These are phyloP conservation scores for Plasmopara halstedii DNA, from an alignment of 352 stramenopile genomes.

Conservation along the genomic window DNA sequence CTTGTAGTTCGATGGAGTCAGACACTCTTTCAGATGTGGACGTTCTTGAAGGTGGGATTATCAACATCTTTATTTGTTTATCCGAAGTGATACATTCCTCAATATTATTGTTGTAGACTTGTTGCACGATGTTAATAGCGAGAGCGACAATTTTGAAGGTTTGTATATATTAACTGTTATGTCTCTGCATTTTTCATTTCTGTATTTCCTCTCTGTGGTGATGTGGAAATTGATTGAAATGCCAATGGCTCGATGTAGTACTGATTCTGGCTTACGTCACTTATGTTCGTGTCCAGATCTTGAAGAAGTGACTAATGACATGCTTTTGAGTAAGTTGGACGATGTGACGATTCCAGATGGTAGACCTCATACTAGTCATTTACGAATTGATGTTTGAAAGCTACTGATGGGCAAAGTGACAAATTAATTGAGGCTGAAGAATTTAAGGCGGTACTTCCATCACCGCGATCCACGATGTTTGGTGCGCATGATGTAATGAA, in stretches of 20 bases:
- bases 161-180: neutral
- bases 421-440: slow-evolving; percentile 16
- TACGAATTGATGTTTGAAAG: neutral
- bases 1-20: slow-evolving; percentile 8
- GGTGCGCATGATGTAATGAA: slow-evolving; percentile 2
- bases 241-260: slow-evolving; percentile 2
- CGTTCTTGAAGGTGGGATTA: slow-evolving; percentile 24
- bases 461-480: neutral
- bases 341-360: slow-evolving; percentile 23
- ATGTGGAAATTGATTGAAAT: slow-evolving; percentile 9
- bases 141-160: slow-evolving; percentile 22
- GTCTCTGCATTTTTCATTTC: no score
- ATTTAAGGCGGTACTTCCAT: slow-evolving; percentile 6
- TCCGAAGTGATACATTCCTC: slow-evolving; percentile 5
- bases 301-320: slow-evolving; percentile 18
- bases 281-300: neutral
- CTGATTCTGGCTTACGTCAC: neutral
- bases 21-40: slow-evolving; percentile 16
- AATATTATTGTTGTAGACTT: slow-evolving; percentile 16
- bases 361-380: neutral
- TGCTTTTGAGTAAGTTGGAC: slow-evolving; percentile 32
- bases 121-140: slow-evolving; percentile 16
- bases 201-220: slow-evolving; percentile 12
- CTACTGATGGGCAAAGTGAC: slow-evolving; percentile 8
- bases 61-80: neutral